Conservation (phyloP, 202 grass and related monocot species). For the Carex sylvatica region DNA sequence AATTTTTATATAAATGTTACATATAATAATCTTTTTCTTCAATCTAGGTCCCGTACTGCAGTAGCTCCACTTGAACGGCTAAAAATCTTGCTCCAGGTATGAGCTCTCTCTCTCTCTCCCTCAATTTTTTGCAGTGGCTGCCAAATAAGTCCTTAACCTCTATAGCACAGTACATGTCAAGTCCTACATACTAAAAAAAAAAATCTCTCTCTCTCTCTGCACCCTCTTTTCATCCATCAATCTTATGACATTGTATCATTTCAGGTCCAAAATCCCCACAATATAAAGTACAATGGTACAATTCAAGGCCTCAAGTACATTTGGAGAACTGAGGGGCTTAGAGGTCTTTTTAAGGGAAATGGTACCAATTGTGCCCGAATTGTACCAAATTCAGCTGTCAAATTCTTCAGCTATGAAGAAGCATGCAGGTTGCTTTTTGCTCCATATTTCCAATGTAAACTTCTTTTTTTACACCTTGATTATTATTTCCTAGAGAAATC, state of each 20-base stretch:
- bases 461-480: not conserved
- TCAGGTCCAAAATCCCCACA: slow-evolving; percentile 98
- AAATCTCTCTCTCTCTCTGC: not conserved
- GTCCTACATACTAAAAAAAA: no score
- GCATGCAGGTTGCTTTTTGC: slow-evolving; percentile 53
- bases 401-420: slow-evolving; percentile 97
- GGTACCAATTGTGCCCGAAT: slow-evolving; percentile 95
- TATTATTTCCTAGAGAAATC: slow-evolving; percentile 6
- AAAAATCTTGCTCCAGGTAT: slow-evolving; percentile 89
- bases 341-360: slow-evolving; percentile 95
- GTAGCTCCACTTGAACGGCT: slow-evolving; percentile 95
- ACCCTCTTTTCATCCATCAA: not conserved
- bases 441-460: not conserved
- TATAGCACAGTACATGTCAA: no score
- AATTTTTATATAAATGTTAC: not conserved
- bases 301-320: slow-evolving; percentile 94
- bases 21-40: slow-evolving; percentile 16
- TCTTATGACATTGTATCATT: not conserved
- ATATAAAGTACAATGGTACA: slow-evolving; percentile 96
- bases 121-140: not conserved
- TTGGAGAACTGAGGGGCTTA: slow-evolving; percentile 82
- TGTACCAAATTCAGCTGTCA: slow-evolving; percentile 91
- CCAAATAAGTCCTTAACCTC: not conserved
- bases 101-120: not conserved
- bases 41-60: slow-evolving; percentile 83